Conservation (phyloP, 2,329 filamentous ascomycete genomes). For the Monosporascus sp. region DNA sequence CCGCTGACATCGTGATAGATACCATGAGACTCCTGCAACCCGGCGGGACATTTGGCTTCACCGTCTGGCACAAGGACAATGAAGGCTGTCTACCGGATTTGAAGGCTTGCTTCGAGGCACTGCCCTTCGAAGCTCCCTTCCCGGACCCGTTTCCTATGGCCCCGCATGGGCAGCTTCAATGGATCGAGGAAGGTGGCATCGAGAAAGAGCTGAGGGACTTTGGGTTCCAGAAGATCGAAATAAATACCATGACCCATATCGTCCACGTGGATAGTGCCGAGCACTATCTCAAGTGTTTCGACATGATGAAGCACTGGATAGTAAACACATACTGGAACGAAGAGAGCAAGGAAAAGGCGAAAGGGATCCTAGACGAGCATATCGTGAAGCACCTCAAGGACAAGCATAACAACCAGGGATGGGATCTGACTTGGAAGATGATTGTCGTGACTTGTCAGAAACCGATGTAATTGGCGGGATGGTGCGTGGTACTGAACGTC, state of each 20-base stretch:
- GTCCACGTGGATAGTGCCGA: constrained; percentile 27
- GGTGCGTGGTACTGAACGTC: too few relatives aligned
- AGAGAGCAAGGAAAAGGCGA: constrained; percentile 33
- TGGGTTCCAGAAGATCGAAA: constrained; percentile 34
- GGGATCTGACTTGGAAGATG: constrained; percentile 29
- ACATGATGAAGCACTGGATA: constrained; percentile 34
- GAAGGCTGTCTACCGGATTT: constrained; percentile 34
- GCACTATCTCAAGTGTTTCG: constrained; percentile 29
- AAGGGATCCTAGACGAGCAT: constrained; percentile 24
- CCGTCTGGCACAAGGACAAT: constrained; percentile 26
- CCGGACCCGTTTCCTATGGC: constrained; percentile 31
- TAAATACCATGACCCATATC: constrained; percentile 22
- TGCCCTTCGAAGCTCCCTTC: constrained; percentile 35
- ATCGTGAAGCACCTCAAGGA: constrained; percentile 29
- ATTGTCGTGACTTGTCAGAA: constrained; percentile 23
- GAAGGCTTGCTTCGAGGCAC: constrained; percentile 31
- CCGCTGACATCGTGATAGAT: constrained; percentile 20
- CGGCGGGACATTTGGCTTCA: constrained; percentile 33
- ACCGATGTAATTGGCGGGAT: constrained; percentile 1
- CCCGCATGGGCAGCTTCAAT: constrained; percentile 32
- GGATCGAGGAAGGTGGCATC: constrained; percentile 35
- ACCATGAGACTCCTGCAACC: constrained; percentile 33
- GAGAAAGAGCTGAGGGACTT: constrained; percentile 26
- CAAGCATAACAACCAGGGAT: constrained; percentile 31
- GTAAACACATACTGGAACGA: constrained; percentile 34